Conservation (phyloP, 164 flowering plant species). For the Piper longum region DNA sequence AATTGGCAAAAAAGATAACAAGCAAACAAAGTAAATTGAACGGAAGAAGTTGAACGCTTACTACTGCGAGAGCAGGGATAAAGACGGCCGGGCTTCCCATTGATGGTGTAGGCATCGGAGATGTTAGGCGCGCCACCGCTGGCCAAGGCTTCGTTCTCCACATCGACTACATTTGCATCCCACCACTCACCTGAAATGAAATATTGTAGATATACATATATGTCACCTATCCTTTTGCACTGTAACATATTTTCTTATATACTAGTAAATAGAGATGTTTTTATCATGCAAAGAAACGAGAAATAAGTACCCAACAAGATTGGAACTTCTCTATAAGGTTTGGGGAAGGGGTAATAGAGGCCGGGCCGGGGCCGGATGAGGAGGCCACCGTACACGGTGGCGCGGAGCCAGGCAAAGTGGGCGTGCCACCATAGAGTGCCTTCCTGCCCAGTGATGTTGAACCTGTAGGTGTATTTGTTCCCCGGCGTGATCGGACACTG, state of each 20-base stretch:
- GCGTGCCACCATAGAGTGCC: conserved; percentile 31
- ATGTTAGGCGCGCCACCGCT: conserved; percentile 23
- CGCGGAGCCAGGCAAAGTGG: conserved; percentile 15
- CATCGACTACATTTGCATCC: conserved; percentile 50
- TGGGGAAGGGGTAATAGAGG: conserved; percentile 11
- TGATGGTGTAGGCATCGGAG: conserved; percentile 66
- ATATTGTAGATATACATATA: too few relatives aligned
- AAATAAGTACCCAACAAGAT: conserved; percentile 14
- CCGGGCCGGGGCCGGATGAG: conserved; percentile 14
- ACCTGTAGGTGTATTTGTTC: conserved; percentile 15
- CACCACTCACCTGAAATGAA: conserved; percentile 57
- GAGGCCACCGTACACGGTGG: conserved; percentile 20
- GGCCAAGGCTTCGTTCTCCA: conserved; percentile 24
- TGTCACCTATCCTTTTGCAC: too few relatives aligned
- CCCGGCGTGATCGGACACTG: conserved; percentile 23
- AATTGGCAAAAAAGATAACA: too few relatives aligned
- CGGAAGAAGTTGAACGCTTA: conserved; percentile 10
- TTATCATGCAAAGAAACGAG: not conserved
- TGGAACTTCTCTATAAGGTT: conserved; percentile 18
- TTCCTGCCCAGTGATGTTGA: conserved; percentile 20
- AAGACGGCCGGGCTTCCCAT: conserved; percentile 55
- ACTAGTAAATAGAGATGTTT: not conserved
- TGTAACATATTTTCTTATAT: too few relatives aligned
- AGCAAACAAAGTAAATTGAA: too few relatives aligned
- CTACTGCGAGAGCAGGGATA: conserved; percentile 39